A percentile compares a stretch with the other conserved stretches of the same genome.
Evolutionary conservation across 73 alveolate genomes (phyloP).

Genomic region (Blepharisma stoltei): DNA sequence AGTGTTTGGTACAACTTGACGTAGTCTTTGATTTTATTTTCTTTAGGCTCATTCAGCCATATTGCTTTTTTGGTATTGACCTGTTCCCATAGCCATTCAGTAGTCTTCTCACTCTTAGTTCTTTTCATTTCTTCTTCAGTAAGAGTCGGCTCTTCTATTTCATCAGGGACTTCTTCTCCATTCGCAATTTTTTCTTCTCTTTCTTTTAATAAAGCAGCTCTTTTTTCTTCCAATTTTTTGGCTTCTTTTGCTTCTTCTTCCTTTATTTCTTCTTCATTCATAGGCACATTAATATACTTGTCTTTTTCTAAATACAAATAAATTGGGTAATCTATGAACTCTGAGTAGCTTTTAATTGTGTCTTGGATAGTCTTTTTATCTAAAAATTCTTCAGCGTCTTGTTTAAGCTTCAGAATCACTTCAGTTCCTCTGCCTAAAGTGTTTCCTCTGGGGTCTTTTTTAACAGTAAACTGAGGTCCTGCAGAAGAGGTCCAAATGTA

Average conservation of each 20-base stretch:
- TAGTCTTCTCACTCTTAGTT: conserved; percentile 81
- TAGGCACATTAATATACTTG: conserved; percentile 68
- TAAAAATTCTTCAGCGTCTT: conserved; percentile 88
- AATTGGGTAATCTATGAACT: conserved; percentile 94
- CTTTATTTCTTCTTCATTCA: conserved; percentile 54
- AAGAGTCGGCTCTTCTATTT: too few relatives aligned
- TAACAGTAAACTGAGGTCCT: conserved; percentile 91
- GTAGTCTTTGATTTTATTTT: conserved; percentile 94
- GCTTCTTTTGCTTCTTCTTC: conserved; percentile 72
- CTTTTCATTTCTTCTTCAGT: too few relatives aligned
- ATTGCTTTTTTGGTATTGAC: conserved; percentile 97
- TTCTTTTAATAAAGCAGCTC: conserved; percentile 10
- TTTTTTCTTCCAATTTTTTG: conserved; percentile 65
- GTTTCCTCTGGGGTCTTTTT: conserved; percentile 95
- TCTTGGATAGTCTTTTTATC: conserved; percentile 86
- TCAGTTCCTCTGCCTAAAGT: conserved; percentile 94
- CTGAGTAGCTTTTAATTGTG: conserved; percentile 87
- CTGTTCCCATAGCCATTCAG: conserved; percentile 96
- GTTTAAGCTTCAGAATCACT: conserved; percentile 86
- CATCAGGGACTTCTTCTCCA: conserved; percentile 37
- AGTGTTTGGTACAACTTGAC: conserved; percentile 91
- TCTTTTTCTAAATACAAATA: conserved; percentile 76
- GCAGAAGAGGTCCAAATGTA: conserved; percentile 97
- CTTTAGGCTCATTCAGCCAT: conserved; percentile 97
- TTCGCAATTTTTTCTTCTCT: background rate